Base-by-base conservation (phyloP, 495 filamentous ascomycete genomes). In the Penicillium taxi region DNA sequence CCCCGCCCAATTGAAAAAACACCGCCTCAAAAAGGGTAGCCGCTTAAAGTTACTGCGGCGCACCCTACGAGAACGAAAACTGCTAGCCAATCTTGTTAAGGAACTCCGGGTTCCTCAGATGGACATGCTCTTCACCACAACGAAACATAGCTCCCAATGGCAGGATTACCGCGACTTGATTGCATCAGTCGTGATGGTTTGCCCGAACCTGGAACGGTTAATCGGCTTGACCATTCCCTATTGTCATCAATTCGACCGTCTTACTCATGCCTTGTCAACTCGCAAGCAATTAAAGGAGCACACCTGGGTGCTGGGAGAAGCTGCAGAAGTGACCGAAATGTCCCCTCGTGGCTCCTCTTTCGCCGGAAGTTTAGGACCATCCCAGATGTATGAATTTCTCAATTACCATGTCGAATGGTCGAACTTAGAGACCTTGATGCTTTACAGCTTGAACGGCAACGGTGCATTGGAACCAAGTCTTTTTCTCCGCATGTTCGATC, bases 101-200 rank as follows among this genome's bases (percentile, higher is more conserved):
- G 81, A 81, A 37, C 63, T 96, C 13, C 84, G 85, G 37, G 73
- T 87, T 11, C 80, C 83, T 1, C 73, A 82, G 8, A 49, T 66
- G 46, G 64, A 67, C 30, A 20, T 69, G 30, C 44, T 64, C 23
- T 66, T 77, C 38, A 76, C 76, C 12, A 68, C 61, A 6, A 64
- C 64, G 13, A 67, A 59, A 46, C 54, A 54, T 20, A 70, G 56
- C 26, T 53, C 61, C 6, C 61, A 72, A 52, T 55, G 68, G 50
- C 72, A 75, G 30, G 71, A 81, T 35, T 81, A 85, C 43, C 72
- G 82, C 20, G 77, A 89, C 45, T 40, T 84, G 22, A 67, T 89
- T 4, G 83, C 86, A 4, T 86, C 84, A 5, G 61, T 96, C 18
- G 75, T 94, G 19, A 88, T 88, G 80, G 76, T 80, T 4, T 94